Percentiles rank a stretch among this genome's conserved stretches.
phyloP scores from a whole-genome alignment of 2,329 filamentous ascomycete species.

The Calonectria hongkongensis region DNA sequence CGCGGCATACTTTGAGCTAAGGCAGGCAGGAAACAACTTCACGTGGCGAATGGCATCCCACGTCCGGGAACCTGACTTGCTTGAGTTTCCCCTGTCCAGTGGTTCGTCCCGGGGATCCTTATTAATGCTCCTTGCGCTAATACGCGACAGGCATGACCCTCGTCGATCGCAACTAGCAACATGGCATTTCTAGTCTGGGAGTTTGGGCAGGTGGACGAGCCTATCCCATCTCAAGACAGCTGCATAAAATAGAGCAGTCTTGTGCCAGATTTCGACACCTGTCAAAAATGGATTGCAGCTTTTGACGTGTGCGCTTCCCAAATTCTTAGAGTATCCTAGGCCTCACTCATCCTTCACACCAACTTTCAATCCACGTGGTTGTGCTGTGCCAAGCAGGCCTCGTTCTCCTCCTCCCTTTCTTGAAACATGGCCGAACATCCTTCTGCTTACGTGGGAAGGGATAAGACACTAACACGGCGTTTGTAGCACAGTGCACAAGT shows the following conservation, averaged over 20 bases:
- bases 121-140: constrained; percentile 31
- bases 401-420: not conserved
- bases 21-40: constrained; percentile 13
- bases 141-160: constrained; percentile 18
- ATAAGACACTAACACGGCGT: constrained; percentile 33
- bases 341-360: constrained; percentile 5
- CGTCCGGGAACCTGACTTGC: constrained; percentile 32
- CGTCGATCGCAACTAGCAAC: constrained; percentile 35
- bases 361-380: constrained; percentile 32
- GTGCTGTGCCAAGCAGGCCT: constrained; percentile 12
- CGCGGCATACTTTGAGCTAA: constrained; percentile 24
- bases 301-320: not conserved
- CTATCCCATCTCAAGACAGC: not conserved
- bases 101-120: constrained; percentile 29
- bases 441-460: constrained; percentile 12
- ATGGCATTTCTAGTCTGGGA: not conserved
- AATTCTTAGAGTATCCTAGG: not conserved
- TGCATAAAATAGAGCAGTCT: constrained; percentile 7
- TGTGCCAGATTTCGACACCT: not conserved
- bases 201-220: not conserved
- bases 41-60: constrained; percentile 27
- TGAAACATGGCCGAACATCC: constrained; percentile 30
- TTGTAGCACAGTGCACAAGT: constrained; percentile 37
- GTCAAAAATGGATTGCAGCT: not conserved
- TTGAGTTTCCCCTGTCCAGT: constrained; percentile 33